Evolutionary conservation across 805 yeast species (phyloP).

Genomic region (Lipomyces orientalis): DNA sequence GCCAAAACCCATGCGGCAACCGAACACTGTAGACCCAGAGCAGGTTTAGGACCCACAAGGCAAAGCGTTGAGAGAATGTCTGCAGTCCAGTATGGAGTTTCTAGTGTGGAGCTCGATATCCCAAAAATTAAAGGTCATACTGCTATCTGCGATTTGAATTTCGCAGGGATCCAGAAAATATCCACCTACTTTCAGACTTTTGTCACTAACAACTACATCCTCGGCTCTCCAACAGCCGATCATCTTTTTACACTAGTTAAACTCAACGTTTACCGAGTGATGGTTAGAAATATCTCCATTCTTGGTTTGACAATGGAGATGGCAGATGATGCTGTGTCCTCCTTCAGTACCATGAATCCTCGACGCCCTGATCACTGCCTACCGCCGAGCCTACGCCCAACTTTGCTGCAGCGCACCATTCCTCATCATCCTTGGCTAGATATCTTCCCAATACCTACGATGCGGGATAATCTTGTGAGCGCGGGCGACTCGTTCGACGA

Average conservation of each 20-base stretch:
- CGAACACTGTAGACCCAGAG: no score
- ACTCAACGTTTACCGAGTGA: background rate
- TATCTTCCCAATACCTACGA: background rate
- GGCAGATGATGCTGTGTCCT: background rate
- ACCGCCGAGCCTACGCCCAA: background rate
- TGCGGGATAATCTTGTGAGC: constrained; percentile 1
- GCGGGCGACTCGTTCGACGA: background rate
- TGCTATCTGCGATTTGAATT: no score
- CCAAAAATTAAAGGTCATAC: no score
- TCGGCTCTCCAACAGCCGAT: background rate
- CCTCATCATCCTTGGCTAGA: constrained; percentile 1
- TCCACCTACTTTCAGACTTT: no score
- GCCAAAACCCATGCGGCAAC: no score
- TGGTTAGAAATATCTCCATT: background rate
- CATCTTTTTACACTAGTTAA: background rate
- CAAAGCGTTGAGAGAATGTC: no score
- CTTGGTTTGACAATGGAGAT: background rate
- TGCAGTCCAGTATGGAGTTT: no score
- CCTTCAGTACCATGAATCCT: background rate
- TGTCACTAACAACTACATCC: no score
- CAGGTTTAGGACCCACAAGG: no score
- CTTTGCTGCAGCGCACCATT: background rate
- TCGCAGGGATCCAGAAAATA: no score
- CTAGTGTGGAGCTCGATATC: no score
- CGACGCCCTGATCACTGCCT: background rate